Percentiles rank a stretch among this genome's conserved stretches.
phyloP scores from a whole-genome alignment of 225 moss, liverwort and hornwort species.

The Thuidium tamariscinum region DNA sequence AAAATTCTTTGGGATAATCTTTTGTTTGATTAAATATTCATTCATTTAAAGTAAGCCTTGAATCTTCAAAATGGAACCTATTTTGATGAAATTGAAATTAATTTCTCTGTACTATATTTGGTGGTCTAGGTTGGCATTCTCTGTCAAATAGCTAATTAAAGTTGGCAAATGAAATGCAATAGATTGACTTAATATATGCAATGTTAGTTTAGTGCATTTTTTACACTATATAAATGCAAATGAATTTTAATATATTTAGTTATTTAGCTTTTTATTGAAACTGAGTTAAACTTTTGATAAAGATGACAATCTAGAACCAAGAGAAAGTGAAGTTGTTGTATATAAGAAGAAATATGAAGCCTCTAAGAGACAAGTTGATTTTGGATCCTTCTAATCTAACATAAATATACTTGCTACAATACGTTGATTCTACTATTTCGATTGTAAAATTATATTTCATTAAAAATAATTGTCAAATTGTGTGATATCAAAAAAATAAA shows the following conservation, averaged over 20 bases:
- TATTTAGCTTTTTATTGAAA: rapidly evolving
- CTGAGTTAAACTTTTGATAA: rapidly evolving
- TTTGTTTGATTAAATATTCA: neutral
- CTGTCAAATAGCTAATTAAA: neutral
- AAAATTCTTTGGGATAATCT: neutral
- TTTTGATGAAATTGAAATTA: neutral
- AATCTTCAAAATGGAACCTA: neutral
- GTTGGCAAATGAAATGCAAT: neutral
- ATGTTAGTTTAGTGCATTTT: neutral
- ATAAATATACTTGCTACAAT: neutral
- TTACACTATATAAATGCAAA: no score
- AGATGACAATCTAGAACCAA: neutral
- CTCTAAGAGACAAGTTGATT: no score
- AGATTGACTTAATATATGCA: neutral
- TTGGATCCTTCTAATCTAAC: rapidly evolving
- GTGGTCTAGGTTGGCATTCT: neutral
- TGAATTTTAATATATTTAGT: neutral
- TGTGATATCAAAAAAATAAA: neutral
- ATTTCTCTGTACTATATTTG: rapidly evolving
- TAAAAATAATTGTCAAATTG: neutral
- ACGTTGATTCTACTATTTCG: neutral
- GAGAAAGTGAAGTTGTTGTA: no score
- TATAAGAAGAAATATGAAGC: neutral
- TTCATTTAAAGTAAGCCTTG: neutral
- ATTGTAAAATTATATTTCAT: neutral